phyloP scores from a whole-genome alignment of 2,329 filamentous ascomycete genomes.

The Elsinoe australis region DNA sequence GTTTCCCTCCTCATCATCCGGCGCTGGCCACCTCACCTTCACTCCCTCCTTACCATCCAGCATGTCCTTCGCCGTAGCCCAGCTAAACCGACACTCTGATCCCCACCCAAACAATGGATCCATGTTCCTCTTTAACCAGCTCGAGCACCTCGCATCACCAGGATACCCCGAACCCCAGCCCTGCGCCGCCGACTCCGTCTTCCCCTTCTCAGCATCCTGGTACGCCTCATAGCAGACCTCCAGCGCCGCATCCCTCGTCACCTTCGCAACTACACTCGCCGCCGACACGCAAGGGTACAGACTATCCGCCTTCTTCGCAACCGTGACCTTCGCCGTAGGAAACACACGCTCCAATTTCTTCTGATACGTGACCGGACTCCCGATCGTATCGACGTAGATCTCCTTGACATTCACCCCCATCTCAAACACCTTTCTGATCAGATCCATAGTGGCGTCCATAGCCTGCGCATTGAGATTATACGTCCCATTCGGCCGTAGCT shows the following conservation, averaged over 20 bases:
- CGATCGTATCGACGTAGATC: slow-evolving; percentile 93
- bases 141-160: slow-evolving; percentile 69
- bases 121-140: slow-evolving; percentile 80
- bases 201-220: slow-evolving; percentile 29
- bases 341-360: slow-evolving; percentile 75
- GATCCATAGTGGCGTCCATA: slow-evolving; percentile 77
- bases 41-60: slow-evolving; percentile 64
- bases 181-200: slow-evolving; percentile 29
- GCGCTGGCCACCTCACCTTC: slow-evolving; percentile 75
- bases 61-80: slow-evolving; percentile 91
- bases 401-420: slow-evolving; percentile 75
- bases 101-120: slow-evolving; percentile 95
- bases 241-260: slow-evolving; percentile 83
- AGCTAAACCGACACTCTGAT: slow-evolving; percentile 84
- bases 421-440: slow-evolving; percentile 70
- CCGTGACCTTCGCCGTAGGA: slow-evolving; percentile 52
- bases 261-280: slow-evolving; percentile 90
- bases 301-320: slow-evolving; percentile 72
- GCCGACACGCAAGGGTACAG: slow-evolving; percentile 89
- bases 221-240: slow-evolving; percentile 64
- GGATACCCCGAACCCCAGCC: slow-evolving; percentile 92
- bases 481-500: slow-evolving; percentile 55
- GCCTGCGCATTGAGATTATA: slow-evolving; percentile 97
- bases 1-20: slow-evolving; percentile 60
- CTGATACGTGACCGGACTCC: slow-evolving; percentile 75